A percentile compares a stretch with the other conserved stretches of the same genome.
Evolutionary conservation across 139 green algal species (phyloP).

Genomic region (Auxenochlorella protothecoides): DNA sequence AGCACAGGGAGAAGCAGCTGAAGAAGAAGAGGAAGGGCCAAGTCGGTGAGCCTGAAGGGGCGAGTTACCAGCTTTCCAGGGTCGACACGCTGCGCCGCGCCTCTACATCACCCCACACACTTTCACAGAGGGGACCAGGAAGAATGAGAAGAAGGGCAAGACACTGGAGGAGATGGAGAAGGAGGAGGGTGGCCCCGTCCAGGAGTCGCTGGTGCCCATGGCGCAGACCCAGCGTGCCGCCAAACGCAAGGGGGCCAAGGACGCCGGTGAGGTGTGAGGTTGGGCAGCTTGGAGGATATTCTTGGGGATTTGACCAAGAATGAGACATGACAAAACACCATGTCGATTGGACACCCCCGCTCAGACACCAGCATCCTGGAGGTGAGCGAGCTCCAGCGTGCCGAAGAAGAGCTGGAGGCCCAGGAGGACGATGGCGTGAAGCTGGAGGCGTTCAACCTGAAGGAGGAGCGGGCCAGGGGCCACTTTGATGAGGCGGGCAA

Average conservation of each 20-base stretch:
- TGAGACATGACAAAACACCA: too few species aligned
- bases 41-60: too few species aligned
- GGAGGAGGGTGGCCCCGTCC: constrained; percentile 50
- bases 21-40: too few species aligned
- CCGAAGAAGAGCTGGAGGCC: constrained; percentile 23
- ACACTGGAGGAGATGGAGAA: constrained; percentile 49
- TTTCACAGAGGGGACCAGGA: not conserved
- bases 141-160: constrained; percentile 33
- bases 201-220: constrained; percentile 49
- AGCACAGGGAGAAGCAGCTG: too few species aligned
- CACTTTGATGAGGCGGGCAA: constrained; percentile 65
- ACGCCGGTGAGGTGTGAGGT: too few species aligned
- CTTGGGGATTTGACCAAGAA: too few species aligned
- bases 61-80: too few species aligned
- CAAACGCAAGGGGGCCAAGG: constrained; percentile 30
- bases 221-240: constrained; percentile 42
- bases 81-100: too few species aligned
- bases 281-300: too few species aligned
- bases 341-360: not conserved
- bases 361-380: constrained; percentile 21
- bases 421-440: constrained; percentile 50
- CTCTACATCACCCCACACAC: too few species aligned
- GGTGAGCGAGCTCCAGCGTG: constrained; percentile 21
- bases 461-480: constrained; percentile 52
- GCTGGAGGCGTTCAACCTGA: constrained; percentile 65